Base-by-base conservation (phyloP, 495 filamentous ascomycete species). In the Aspergillus wentii region DNA sequence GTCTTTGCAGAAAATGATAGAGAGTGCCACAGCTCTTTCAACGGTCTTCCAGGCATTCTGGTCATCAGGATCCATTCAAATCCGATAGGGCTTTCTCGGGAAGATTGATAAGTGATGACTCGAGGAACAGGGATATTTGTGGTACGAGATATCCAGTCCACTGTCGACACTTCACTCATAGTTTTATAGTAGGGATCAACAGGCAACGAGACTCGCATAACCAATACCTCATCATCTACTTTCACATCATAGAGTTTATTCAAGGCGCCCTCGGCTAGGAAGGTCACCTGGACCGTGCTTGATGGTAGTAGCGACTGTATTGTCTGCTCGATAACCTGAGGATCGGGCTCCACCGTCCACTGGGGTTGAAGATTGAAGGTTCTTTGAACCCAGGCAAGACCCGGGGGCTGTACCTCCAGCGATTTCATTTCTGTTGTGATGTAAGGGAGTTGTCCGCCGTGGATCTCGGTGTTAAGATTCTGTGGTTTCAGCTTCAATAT, bases 21-120 rank as follows among this genome's bases (percentile, higher is more conserved):
- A 2, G 43, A 48, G 1, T 47, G 21, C 72, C 74, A 80, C 21
- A 57, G 43, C 14, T 64, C 43, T 18, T 50, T 40, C 1, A 72
- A 56, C 0, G 60, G 48, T 4, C 33, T 54, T 1, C 76, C 76
- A 3, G 58, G 38, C 23, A 78, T 49, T 37, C 49, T 52, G 16
- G 66, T 60, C 70, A 78, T 73, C 8, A 81, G 40, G 1, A 79
- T 67, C 77, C 77, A 82, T 58, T 79, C 77, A 38, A 71, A 76
- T 3, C 68, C 71, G 14, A 81, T 48, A 10, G 63, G 59, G 39
- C 73, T 75, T 7, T 57, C 23, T 3, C 36, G 33, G 1, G 64
- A 61, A 16, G 64, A 59, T 34, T 78, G 68, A 18, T 59, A 77
- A 15, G 62, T 66, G 14, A 64, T 38, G 14, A 80, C 62, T 1